A percentile compares a stretch with the other conserved stretches of the same genome.
Conservation (phyloP, 2,329 filamentous ascomycete species). For the Bipolaris bicolor region DNA sequence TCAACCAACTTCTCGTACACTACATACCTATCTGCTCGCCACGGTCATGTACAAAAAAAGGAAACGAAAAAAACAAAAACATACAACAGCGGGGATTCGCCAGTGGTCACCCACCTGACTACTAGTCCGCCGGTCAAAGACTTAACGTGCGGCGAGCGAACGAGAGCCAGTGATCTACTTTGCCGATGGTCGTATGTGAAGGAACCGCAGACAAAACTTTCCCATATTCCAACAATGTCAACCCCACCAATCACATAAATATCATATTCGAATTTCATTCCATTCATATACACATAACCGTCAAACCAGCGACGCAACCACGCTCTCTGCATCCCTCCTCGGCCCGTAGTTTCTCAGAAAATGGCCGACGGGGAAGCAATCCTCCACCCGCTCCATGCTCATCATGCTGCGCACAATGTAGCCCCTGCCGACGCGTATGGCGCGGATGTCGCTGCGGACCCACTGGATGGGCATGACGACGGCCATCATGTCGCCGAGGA, state of each 20-base stretch:
- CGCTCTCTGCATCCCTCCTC: constrained; percentile 1
- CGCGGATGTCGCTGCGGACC: constrained; percentile 7
- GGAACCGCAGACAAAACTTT: neutral
- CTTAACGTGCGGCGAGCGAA: neutral
- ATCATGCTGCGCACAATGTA: constrained; percentile 10
- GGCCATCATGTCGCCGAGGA: constrained; percentile 6
- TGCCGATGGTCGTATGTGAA: neutral
- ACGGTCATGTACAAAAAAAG: neutral
- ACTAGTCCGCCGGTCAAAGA: neutral
- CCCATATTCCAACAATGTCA: neutral
- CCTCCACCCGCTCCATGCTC: constrained; percentile 10
- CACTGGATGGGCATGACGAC: constrained; percentile 9
- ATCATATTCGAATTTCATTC: too few species aligned
- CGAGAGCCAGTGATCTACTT: neutral
- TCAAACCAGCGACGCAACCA: constrained; percentile 1
- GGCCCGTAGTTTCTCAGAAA: constrained; percentile 9
- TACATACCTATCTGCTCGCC: neutral
- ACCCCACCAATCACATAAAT: too few species aligned
- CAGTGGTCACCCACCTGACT: neutral
- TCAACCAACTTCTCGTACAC: neutral
- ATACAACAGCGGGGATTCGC: too few species aligned
- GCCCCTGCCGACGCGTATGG: constrained; percentile 8
- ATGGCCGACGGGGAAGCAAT: constrained; percentile 10
- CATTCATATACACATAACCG: too few species aligned
- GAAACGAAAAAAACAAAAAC: neutral